Base-by-base conservation (phyloP, 371 early-diverging fungal genomes). In the Actinomortierella wolfii region DNA sequence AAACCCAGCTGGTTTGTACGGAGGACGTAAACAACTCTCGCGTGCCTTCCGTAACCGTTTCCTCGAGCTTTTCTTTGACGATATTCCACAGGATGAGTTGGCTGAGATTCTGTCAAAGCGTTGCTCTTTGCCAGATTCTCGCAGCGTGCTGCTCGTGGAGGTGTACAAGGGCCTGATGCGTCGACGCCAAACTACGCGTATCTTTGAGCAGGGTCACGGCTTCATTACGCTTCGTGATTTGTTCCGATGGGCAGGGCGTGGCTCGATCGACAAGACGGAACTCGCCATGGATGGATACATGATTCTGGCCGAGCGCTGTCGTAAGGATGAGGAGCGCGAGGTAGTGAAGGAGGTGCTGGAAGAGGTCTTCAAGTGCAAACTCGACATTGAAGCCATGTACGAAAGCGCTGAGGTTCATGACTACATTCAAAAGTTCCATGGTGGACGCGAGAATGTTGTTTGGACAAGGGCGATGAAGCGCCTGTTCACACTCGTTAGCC, bases 11-110 rank as follows among this genome's bases (percentile, higher is more conserved):
- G 94, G 94, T 41, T 81, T 94, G 34, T 99, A 99, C 80, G 97
- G 97, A 64, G 99, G 99, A 20, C 93, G 99, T 64, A 99, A 99
- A 78, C 92, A 90, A 26, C 86, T 99, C n/a, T 97, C 98, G 1
- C 86, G 98, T 26, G 99, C 99, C 2, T 99, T 99, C 89, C 91
- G 99, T 45, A 99, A 99, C 78, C 93, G 99, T 71, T 99, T 99
- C 79, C 79, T 99, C 53, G 99, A 98, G 76, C 82, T 99, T 45
- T 92, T 95, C 66, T 97, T 98, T 76, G 94, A 92, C 60, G 95
- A 96, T 65, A 93, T 99, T 29, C 97, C 97, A 2, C 91, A 92
- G 60, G 79, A 77, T 29, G 98, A 99, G 76, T 77, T 98, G 44
- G 93, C 94, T 57, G 88, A 85, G 23, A 97, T 98, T 70, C 78